Evolutionary conservation across 306 rosid genomes (phyloP).

Genomic region (Quillaja saponaria): DNA sequence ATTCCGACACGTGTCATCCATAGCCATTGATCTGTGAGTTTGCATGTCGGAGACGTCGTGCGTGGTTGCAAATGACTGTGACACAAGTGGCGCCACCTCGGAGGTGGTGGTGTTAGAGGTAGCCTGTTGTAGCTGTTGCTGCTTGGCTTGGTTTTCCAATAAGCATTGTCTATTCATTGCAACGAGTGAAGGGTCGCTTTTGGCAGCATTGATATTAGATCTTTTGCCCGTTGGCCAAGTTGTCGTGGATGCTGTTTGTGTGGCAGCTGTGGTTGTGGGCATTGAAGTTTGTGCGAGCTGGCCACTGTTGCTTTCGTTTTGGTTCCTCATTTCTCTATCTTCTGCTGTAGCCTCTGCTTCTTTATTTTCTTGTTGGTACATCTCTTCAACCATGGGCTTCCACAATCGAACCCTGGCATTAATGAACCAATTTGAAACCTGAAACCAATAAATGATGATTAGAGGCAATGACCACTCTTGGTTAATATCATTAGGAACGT

Average conservation of each 20-base stretch:
- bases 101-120: slow-evolving; percentile 34
- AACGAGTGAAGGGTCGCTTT: slow-evolving; percentile 68
- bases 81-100: slow-evolving; percentile 47
- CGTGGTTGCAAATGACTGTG: slow-evolving; percentile 34
- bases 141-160: slow-evolving; percentile 66
- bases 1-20: slow-evolving; percentile 64
- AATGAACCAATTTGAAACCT: slow-evolving; percentile 99
- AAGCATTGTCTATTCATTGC: slow-evolving; percentile 60
- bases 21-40: slow-evolving; percentile 33
- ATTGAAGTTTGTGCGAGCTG: slow-evolving; percentile 67
- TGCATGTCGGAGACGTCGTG: slow-evolving; percentile 34
- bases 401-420: slow-evolving; percentile 99
- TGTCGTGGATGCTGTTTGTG: slow-evolving; percentile 34
- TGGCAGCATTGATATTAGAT: slow-evolving; percentile 60
- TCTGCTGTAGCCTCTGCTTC: slow-evolving; percentile 46
- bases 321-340: slow-evolving; percentile 29
- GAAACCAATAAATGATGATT: background rate
- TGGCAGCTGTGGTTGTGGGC: slow-evolving; percentile 31
- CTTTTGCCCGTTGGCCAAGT: slow-evolving; percentile 44
- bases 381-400: slow-evolving; percentile 99
- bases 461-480: no score
- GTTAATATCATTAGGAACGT: no score
- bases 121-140: background rate
- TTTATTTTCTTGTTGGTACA: slow-evolving; percentile 92
- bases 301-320: slow-evolving; percentile 39